phyloP scores from a whole-genome alignment of 129 eudicot species.

The Centella asiatica region DNA sequence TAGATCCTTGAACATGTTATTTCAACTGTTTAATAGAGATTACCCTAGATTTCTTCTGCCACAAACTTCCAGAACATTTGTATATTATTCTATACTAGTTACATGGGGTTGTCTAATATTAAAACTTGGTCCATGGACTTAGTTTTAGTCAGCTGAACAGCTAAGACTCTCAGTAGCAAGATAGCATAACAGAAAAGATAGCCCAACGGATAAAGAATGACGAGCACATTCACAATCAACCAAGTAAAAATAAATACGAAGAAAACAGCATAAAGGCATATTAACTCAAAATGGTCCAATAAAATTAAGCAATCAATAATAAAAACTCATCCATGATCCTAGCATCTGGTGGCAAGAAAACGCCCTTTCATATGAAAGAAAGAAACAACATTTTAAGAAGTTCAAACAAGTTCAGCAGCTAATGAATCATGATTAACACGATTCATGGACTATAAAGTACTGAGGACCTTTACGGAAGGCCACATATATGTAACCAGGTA shows the following conservation, averaged over 20 bases:
- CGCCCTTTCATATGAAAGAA: conserved; percentile 17
- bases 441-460: conserved; percentile 29
- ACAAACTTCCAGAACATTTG: too few relatives aligned
- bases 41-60: too few relatives aligned
- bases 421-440: conserved; percentile 24
- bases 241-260: neutral
- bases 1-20: too few relatives aligned
- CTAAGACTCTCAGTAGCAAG: too few relatives aligned
- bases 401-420: conserved; percentile 20
- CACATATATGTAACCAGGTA: conserved; percentile 47
- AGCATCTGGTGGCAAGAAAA: conserved; percentile 21
- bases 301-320: conserved; percentile 1
- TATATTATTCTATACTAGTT: too few relatives aligned
- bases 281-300: conserved; percentile 18
- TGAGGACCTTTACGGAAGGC: conserved; percentile 31
- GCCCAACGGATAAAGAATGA: too few relatives aligned
- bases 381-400: conserved; percentile 18
- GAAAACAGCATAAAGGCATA: neutral
- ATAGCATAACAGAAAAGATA: too few relatives aligned
- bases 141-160: too few relatives aligned
- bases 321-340: conserved; percentile 25
- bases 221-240: neutral
- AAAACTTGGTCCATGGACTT: too few relatives aligned
- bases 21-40: too few relatives aligned
- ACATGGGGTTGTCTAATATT: too few relatives aligned